These are phyloP conservation scores for Dictyostelium firmibasis DNA, from an alignment of 78 protist species.

Conservation along the genomic window DNA sequence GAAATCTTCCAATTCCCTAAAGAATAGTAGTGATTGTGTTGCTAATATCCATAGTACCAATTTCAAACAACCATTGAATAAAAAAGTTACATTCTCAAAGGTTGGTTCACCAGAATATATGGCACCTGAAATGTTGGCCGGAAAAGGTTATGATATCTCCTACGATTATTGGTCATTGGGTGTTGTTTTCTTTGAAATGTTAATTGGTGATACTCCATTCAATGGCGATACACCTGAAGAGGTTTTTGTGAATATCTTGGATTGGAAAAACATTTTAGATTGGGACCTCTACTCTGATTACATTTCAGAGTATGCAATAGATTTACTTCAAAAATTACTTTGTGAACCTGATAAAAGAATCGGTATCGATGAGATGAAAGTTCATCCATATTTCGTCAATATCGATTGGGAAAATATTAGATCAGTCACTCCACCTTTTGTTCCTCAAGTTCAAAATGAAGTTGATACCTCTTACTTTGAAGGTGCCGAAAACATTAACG, in stretches of 20 bases:
- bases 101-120: slow-evolving; percentile 94
- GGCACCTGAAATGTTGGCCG: slow-evolving; percentile 93
- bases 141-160: slow-evolving; percentile 83
- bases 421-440: slow-evolving; percentile 66
- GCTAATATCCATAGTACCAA: not conserved
- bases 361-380: slow-evolving; percentile 42
- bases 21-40: not conserved
- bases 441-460: slow-evolving; percentile 75
- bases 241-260: slow-evolving; percentile 78
- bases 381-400: slow-evolving; percentile 72
- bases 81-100: slow-evolving; percentile 31
- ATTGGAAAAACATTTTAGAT: slow-evolving; percentile 69
- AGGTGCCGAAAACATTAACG: slow-evolving; percentile 27
- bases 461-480: slow-evolving; percentile 43
- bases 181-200: slow-evolving; percentile 81
- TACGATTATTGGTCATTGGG: slow-evolving; percentile 96
- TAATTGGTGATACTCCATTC: slow-evolving; percentile 90
- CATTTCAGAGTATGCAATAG: not conserved
- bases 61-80: not conserved
- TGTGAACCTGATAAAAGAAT: slow-evolving; percentile 80
- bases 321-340: slow-evolving; percentile 15
- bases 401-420: slow-evolving; percentile 89
- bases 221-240: slow-evolving; percentile 86
- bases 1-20: not conserved
- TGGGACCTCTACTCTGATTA: slow-evolving; percentile 1